phyloP scores from a whole-genome alignment of 306 rosid species.

The Senna tora region DNA sequence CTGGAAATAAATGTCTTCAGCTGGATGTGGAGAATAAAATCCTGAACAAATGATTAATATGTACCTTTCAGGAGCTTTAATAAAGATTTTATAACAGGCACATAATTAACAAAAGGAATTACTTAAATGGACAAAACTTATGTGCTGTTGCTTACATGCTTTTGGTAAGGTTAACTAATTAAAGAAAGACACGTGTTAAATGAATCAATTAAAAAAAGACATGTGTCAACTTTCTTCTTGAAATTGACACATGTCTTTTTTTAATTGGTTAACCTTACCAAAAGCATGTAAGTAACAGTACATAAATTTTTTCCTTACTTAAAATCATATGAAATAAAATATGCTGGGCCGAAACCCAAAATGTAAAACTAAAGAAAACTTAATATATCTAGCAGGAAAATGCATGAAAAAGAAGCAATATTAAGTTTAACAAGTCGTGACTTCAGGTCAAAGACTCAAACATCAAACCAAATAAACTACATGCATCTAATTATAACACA shows the following conservation, averaged over 20 bases:
- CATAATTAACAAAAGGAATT: constrained; percentile 26
- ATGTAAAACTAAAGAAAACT: not conserved
- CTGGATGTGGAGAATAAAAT: constrained; percentile 69
- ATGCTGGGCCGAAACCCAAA: not conserved
- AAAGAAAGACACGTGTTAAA: no score
- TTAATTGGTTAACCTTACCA: no score
- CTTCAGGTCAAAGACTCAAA: not conserved
- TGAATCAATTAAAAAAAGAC: no score
- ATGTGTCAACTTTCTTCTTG: no score
- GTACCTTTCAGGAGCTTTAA: constrained; percentile 11
- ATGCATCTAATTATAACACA: not conserved
- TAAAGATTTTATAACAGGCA: constrained; percentile 30
- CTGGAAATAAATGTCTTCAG: constrained; percentile 57
- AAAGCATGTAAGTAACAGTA: no score
- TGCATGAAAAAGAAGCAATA: not conserved
- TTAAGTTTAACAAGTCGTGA: constrained; percentile 5
- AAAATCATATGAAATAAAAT: constrained; percentile 9
- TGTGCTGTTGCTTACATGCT: no score
- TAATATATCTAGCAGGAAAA: constrained; percentile 4
- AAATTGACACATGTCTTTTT: no score
- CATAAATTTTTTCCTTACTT: no score
- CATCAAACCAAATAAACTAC: not conserved
- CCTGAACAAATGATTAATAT: constrained; percentile 52
- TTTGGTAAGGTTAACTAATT: no score
- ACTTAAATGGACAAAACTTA: no score